phyloP scores from a whole-genome alignment of 2,329 filamentous ascomycete species.

The Penicillium sclerotiorum region DNA sequence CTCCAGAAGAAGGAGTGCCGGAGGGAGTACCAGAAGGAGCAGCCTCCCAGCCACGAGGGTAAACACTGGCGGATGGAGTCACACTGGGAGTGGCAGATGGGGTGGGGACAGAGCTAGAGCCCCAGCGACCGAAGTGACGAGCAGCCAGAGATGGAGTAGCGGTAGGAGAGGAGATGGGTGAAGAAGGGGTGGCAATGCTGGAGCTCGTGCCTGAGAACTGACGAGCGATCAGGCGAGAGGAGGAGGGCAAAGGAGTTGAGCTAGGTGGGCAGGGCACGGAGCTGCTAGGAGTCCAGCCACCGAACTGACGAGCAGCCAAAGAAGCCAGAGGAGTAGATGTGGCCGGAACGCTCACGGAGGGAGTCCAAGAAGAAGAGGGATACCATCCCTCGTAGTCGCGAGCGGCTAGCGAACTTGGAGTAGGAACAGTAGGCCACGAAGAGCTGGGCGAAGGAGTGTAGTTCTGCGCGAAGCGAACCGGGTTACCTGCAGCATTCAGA shows the following conservation, averaged over 20 bases:
- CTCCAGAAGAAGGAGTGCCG: background rate
- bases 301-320: constrained; percentile 16
- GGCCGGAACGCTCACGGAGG: background rate
- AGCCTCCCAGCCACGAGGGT: background rate
- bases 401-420: constrained; percentile 14
- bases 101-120: background rate
- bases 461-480: constrained; percentile 15
- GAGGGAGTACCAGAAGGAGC: background rate
- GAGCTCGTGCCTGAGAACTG: background rate
- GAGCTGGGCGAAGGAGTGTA: constrained; percentile 12
- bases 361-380: constrained; percentile 4
- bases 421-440: constrained; percentile 3
- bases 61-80: background rate
- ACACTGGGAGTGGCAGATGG: background rate
- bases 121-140: background rate
- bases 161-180: background rate
- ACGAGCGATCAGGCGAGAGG: constrained; percentile 3
- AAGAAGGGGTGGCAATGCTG: background rate
- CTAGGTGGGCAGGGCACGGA: constrained; percentile 3
- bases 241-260: background rate
- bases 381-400: constrained; percentile 11
- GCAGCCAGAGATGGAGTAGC: background rate
- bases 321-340: background rate
- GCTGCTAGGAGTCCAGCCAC: constrained; percentile 6
- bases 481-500: constrained; percentile 22